These are phyloP conservation scores for Lentinula aciculospora DNA, from an alignment of 768 basidiomycete genomes.

Conservation along the genomic window DNA sequence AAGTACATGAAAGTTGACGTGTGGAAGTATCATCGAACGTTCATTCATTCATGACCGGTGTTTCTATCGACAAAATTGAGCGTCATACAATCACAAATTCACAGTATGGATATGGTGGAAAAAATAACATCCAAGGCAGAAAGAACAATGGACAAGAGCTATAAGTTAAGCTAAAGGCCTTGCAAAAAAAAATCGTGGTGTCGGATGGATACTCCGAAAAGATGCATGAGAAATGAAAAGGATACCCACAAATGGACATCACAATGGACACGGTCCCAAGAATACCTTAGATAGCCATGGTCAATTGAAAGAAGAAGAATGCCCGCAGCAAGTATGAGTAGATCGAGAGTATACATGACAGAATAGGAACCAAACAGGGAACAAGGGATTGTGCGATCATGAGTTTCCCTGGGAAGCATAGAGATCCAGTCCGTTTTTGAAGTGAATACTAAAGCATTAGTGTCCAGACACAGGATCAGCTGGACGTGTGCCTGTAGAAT, in stretches of 20 bases:
- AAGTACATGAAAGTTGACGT: background rate
- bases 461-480: constrained; percentile 3
- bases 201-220: background rate
- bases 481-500: constrained; percentile 35
- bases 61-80: background rate
- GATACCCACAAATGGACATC: background rate
- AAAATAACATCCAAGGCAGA: background rate
- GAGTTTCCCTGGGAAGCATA: background rate
- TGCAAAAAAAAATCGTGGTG: background rate
- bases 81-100: background rate
- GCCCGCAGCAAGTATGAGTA: background rate
- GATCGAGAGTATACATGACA: background rate
- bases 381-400: background rate
- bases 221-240: background rate
- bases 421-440: background rate
- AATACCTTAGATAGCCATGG: background rate
- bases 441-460: background rate
- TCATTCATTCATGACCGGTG: background rate
- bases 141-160: background rate
- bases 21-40: too few species aligned
- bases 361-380: background rate
- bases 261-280: background rate
- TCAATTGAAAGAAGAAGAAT: background rate
- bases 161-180: background rate
- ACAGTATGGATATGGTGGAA: background rate